Evolutionary conservation across 768 basidiomycete genomes (phyloP).

Genomic region (Tephrocybe rancida): DNA sequence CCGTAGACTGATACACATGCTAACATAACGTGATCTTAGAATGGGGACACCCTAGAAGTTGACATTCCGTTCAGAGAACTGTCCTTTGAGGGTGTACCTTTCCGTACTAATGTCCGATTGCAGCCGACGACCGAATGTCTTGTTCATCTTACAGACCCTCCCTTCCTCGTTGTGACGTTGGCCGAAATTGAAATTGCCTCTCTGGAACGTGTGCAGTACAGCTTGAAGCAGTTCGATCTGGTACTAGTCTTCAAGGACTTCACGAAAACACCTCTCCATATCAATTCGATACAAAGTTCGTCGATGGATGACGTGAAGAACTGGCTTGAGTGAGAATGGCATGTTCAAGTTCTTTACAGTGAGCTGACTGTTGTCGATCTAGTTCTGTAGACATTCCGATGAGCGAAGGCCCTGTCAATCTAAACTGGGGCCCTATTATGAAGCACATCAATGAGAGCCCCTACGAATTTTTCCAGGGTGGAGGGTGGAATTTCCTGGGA

Average conservation of each 20-base stretch:
- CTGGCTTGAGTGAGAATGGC: constrained; percentile 87
- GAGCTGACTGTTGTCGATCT: constrained; percentile 12
- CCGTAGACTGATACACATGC: not conserved
- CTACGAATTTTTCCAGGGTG: constrained; percentile 91
- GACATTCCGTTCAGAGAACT: constrained; percentile 98
- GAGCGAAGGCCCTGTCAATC: constrained; percentile 93
- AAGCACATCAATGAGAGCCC: constrained; percentile 98
- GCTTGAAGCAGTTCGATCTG: constrained; percentile 95
- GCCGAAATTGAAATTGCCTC: constrained; percentile 96
- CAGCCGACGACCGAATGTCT: constrained; percentile 98
- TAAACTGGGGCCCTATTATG: constrained; percentile 99
- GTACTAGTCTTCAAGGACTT: constrained; percentile 98
- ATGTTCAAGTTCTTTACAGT: not conserved
- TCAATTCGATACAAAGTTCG: constrained; percentile 91
- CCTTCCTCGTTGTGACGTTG: constrained; percentile 94
- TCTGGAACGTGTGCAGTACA: constrained; percentile 95
- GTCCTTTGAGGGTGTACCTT: constrained; percentile 96
- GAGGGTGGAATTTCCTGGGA: constrained; percentile 94
- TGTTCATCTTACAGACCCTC: constrained; percentile 92
- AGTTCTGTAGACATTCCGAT: constrained; percentile 97
- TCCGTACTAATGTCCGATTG: constrained; percentile 90
- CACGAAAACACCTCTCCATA: constrained; percentile 87
- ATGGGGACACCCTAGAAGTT: constrained; percentile 85
- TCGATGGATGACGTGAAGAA: constrained; percentile 98
- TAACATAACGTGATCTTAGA: constrained; percentile 25